Base-by-base conservation (phyloP, 2,329 filamentous ascomycete species). In the Ophiocordyceps robertsii region DNA sequence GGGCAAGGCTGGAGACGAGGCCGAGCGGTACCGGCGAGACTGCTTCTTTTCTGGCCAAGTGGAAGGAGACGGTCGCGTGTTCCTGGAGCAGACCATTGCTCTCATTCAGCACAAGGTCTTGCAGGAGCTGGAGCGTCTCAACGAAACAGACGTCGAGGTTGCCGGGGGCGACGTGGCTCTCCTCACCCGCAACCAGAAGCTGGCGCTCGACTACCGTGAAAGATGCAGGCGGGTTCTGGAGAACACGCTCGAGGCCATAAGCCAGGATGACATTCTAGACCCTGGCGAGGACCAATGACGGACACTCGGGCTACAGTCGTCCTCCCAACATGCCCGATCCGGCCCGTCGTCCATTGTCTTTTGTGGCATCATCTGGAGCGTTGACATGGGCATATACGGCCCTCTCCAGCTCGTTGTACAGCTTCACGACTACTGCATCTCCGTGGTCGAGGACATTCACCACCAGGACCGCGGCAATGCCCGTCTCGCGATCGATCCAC, bases 181-280 rank as follows among this genome's bases (percentile, higher is more conserved):
- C 13, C 47, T 63, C 37, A 72, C 66, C 36, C 48, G 46, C 10
- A 71, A 71, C 41, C 72, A 75, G 56, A 50, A 53, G 37, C 52
- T 77, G 36, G 73, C 69, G 13, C 38, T 67, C 16, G 56, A 61
- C n/a, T 77, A 77, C 49, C 58, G 73, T 21, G 51, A 53, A 27
- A 63, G 70, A 47, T 75, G 69, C 49, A 60, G 64, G 41, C 61
- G 55, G 19, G 71, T 76, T 1, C 47, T 77, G 41, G 58, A 64
- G 46, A 64, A 59, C 37, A 66, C 66, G 6, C 53, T 72, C n/a
- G 57, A 63, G 50, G 54, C 56, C 2, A 64, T 68, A 51, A 47
- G 56, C 21, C 43, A 47, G 27, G 59, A 62, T 32, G 54, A 55
- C 29, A 39, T 58, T 29, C 47, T 62, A 24, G 43, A 43, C 37